phyloP scores from a whole-genome alignment of 2,329 filamentous ascomycete species.

The Aureobasidium sp. region DNA sequence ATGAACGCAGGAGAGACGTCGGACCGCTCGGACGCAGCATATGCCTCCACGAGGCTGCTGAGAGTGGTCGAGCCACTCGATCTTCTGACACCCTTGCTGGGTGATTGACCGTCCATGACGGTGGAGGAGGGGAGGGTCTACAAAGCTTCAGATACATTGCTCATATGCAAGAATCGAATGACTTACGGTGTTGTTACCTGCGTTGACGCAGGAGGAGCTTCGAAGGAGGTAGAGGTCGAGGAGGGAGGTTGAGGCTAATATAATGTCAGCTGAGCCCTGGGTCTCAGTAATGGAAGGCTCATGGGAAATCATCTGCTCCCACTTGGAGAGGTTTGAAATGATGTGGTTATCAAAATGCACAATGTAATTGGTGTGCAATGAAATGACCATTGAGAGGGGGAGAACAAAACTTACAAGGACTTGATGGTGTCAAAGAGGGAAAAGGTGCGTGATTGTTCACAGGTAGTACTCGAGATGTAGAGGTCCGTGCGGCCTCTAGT shows the following conservation, averaged over 20 bases:
- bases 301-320: not conserved
- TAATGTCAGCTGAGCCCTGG: not conserved
- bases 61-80: not conserved
- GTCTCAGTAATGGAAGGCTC: no score
- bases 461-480: not conserved
- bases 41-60: not conserved
- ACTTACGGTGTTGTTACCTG: not conserved
- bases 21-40: not conserved
- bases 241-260: not conserved
- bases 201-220: conserved; percentile 4
- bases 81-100: not conserved
- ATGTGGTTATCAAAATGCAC: not conserved
- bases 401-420: not conserved
- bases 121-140: not conserved
- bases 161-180: no score
- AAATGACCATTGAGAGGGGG: not conserved
- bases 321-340: not conserved
- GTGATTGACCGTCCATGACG: not conserved
- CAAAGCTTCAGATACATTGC: not conserved
- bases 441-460: not conserved
- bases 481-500: not conserved
- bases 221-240: conserved; percentile 1
- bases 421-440: not conserved
- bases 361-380: not conserved
- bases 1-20: not conserved